Conservation (phyloP, 495 filamentous ascomycete genomes). For the Tuber indicum region DNA sequence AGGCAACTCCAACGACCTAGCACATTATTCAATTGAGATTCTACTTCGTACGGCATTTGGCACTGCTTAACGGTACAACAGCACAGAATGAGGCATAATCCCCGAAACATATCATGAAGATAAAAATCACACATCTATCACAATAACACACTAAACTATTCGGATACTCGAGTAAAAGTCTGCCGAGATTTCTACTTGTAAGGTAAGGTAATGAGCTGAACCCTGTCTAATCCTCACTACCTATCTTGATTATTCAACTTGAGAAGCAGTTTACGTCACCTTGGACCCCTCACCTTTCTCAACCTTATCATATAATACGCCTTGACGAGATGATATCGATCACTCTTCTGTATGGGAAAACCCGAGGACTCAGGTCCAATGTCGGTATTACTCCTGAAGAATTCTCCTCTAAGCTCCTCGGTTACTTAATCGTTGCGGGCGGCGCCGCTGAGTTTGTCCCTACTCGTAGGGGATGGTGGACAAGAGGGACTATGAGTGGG, state of each 20-base stretch:
- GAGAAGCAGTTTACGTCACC: not conserved
- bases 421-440: slow-evolving; percentile 45
- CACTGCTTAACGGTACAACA: too few relatives aligned
- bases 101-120: not conserved
- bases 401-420: slow-evolving; percentile 12
- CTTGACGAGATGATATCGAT: not conserved
- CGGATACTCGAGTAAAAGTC: not conserved
- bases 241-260: not conserved
- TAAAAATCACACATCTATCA: too few relatives aligned
- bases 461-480: slow-evolving; percentile 40
- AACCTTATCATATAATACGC: not conserved
- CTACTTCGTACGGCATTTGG: too few relatives aligned
- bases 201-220: not conserved
- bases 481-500: slow-evolving; percentile 41
- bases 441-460: slow-evolving; percentile 49
- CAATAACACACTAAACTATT: not conserved
- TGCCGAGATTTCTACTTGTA: not conserved
- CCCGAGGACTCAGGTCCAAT: not conserved
- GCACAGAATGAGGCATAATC: not conserved
- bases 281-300: not conserved
- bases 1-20: not conserved
- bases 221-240: not conserved
- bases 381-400: not conserved
- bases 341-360: not conserved
- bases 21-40: too few relatives aligned